Percentiles rank a stretch among this genome's conserved stretches.
These are phyloP conservation scores for Aspergillus nomiae DNA, from an alignment of 2,329 filamentous ascomycete genomes.

Conservation along the genomic window DNA sequence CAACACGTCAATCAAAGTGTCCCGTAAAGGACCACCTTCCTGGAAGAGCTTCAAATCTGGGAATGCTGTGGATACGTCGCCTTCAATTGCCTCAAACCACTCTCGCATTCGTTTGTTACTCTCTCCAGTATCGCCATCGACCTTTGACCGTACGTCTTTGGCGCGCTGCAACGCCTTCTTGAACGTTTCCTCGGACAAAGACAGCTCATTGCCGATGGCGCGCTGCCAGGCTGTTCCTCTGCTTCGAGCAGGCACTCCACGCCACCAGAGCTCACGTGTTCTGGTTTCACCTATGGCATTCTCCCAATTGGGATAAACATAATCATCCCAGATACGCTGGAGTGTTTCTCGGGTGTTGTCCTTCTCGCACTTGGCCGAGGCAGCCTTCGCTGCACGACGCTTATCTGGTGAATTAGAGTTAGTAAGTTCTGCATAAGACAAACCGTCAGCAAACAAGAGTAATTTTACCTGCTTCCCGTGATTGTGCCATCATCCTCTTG, in stretches of 20 bases:
- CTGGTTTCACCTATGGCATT: constrained; percentile 55
- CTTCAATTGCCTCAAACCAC: constrained; percentile 57
- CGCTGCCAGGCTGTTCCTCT: constrained; percentile 61
- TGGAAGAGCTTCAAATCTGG: constrained; percentile 62
- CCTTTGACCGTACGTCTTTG: constrained; percentile 48
- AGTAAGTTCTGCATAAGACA: constrained; percentile 6
- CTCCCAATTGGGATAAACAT: constrained; percentile 63
- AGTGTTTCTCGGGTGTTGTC: constrained; percentile 56
- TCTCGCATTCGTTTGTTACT: constrained; percentile 48
- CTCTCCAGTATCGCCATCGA: constrained; percentile 46
- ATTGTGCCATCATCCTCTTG: constrained; percentile 66
- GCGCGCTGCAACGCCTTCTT: constrained; percentile 60
- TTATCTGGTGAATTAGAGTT: constrained; percentile 44
- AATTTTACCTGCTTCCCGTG: constrained; percentile 57
- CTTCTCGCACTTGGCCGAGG: constrained; percentile 51
- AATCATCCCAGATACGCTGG: constrained; percentile 63
- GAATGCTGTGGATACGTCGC: constrained; percentile 57
- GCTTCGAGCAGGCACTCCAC: constrained; percentile 59
- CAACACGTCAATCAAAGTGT: constrained; percentile 59
- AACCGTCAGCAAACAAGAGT: neutral
- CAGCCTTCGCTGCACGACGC: constrained; percentile 50
- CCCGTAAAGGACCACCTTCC: constrained; percentile 55
- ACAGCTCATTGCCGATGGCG: constrained; percentile 64
- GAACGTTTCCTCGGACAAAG: constrained; percentile 57
- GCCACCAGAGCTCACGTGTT: constrained; percentile 66